Conservation (phyloP, 208 protist genomes). For the Endotrypanum monterogeii region DNA sequence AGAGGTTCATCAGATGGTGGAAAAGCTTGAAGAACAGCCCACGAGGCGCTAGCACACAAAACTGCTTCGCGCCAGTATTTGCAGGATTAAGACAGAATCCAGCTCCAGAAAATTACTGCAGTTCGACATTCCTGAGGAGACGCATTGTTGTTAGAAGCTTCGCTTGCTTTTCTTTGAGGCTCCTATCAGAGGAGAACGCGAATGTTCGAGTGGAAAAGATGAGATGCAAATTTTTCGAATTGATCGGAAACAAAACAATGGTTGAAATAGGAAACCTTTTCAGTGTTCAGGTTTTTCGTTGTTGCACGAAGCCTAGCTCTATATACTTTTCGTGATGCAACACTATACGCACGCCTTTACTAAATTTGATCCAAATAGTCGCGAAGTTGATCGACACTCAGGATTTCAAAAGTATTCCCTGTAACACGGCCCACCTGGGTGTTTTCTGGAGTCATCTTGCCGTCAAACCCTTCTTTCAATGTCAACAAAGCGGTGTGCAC, state of each 20-base stretch:
- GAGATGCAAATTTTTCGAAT: not conserved
- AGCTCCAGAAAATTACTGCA: not conserved
- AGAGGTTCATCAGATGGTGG: conserved; percentile 1
- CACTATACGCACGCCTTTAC: not conserved
- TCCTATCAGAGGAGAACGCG: not conserved
- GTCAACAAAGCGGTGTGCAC: conserved; percentile 99
- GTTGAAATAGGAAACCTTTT: conserved; percentile 10
- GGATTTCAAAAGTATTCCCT: conserved; percentile 75
- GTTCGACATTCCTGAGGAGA: not conserved
- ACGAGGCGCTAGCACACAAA: not conserved
- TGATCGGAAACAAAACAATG: conserved; percentile 3
- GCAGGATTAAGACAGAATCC: not conserved
- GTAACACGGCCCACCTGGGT: conserved; percentile 99
- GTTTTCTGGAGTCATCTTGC: conserved; percentile 97
- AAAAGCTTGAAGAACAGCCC: not conserved
- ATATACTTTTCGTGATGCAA: conserved; percentile 8
- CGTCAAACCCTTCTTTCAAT: conserved; percentile 97
- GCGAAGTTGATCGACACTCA: conserved; percentile 79
- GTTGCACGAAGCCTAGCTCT: not conserved
- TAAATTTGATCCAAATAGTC: conserved; percentile 92
- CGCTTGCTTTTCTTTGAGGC: not conserved
- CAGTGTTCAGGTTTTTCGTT: not conserved
- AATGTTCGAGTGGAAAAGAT: not conserved
- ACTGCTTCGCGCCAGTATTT: not conserved
- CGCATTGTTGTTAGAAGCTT: not conserved